phyloP scores from a whole-genome alignment of 257 asterid genomes.

The Eustoma russellianum region DNA sequence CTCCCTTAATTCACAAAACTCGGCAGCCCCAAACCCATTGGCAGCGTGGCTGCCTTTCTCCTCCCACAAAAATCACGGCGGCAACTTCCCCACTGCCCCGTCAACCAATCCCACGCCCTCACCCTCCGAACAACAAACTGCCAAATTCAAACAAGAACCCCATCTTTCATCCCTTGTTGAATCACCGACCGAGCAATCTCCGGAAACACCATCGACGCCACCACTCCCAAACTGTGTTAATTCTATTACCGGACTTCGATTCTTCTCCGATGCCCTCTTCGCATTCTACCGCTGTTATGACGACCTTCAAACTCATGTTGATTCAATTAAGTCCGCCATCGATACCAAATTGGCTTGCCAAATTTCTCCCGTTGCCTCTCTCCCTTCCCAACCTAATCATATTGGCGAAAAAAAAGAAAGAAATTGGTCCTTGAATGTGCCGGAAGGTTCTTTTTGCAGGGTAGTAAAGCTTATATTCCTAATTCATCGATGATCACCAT shows the following conservation, averaged over 20 bases:
- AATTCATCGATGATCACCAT: too few relatives aligned
- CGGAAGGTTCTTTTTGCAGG: too few relatives aligned
- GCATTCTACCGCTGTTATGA: constrained; percentile 49
- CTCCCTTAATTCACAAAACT: too few relatives aligned
- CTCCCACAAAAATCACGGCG: too few relatives aligned
- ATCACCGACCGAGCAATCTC: constrained; percentile 4
- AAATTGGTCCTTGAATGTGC: too few relatives aligned
- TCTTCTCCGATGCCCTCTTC: constrained; percentile 39
- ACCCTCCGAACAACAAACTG: not conserved
- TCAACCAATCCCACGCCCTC: constrained; percentile 6
- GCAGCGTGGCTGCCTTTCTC: too few relatives aligned
- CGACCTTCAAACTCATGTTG: constrained; percentile 48
- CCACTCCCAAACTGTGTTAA: constrained; percentile 15
- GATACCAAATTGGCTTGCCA: constrained; percentile 24
- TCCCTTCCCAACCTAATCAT: constrained; percentile 7
- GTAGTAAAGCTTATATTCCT: too few relatives aligned
- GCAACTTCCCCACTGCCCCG: constrained; percentile 3
- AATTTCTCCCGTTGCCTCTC: constrained; percentile 9
- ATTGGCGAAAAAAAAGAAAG: too few relatives aligned
- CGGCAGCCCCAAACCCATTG: too few relatives aligned
- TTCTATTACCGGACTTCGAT: constrained; percentile 9
- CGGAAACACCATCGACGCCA: constrained; percentile 15
- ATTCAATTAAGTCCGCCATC: constrained; percentile 34
- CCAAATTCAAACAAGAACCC: constrained; percentile 8
- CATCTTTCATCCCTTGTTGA: constrained; percentile 1